Percentiles rank a stretch among this genome's conserved stretches.
Conservation (phyloP, 2,329 filamentous ascomycete genomes). For the Colletotrichum camelliae region DNA sequence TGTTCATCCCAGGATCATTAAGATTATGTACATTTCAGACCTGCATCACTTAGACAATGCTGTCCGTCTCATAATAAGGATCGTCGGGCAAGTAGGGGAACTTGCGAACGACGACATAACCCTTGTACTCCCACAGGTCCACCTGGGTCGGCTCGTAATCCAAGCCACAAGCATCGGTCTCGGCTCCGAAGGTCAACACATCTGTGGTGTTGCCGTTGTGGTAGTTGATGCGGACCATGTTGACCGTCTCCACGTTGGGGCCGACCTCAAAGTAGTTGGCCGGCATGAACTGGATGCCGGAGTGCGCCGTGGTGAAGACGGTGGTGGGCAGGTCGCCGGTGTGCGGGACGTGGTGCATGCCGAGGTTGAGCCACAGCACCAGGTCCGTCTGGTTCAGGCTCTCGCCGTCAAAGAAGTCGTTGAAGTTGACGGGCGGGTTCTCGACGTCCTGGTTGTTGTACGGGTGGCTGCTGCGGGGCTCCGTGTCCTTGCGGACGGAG, state of each 20-base stretch:
- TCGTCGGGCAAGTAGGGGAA: conserved; percentile 9
- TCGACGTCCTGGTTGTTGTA: conserved; percentile 49
- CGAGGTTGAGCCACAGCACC: conserved; percentile 58
- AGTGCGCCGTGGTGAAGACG: conserved; percentile 48
- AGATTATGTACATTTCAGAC: not conserved
- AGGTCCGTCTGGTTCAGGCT: conserved; percentile 38
- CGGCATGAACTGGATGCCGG: conserved; percentile 42
- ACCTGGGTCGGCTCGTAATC: conserved; percentile 31
- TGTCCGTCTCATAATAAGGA: conserved; percentile 7
- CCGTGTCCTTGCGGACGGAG: conserved; percentile 56
- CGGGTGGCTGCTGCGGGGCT: conserved; percentile 50
- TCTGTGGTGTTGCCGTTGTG: conserved; percentile 32
- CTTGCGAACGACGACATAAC: conserved; percentile 13
- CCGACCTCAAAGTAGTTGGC: conserved; percentile 44
- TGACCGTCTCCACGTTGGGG: conserved; percentile 30
- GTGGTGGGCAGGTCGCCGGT: conserved; percentile 56
- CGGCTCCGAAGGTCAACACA: conserved; percentile 38
- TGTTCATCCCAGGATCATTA: not conserved
- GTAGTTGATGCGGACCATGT: conserved; percentile 41
- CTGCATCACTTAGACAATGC: not conserved
- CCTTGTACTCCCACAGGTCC: conserved; percentile 33
- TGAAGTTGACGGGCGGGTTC: conserved; percentile 57
- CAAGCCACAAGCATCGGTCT: conserved; percentile 32
- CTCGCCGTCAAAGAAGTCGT: conserved; percentile 48
- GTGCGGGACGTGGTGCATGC: conserved; percentile 64